phyloP scores from a whole-genome alignment of 2,329 filamentous ascomycete genomes.

The Colletotrichum spinosum region DNA sequence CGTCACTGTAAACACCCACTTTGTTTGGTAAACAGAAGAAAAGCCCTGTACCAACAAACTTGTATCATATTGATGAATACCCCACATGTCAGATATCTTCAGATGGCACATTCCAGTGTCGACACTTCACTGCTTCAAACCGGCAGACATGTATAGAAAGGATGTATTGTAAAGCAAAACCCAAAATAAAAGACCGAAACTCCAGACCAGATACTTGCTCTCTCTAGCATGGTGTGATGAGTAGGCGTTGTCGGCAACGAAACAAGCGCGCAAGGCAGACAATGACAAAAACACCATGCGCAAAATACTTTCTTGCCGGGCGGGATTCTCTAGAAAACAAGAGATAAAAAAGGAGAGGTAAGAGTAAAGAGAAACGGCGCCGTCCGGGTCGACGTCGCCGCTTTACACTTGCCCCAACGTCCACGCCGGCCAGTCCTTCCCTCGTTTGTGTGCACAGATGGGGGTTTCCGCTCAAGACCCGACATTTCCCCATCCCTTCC shows the following conservation, averaged over 20 bases:
- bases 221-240: conserved; percentile 43
- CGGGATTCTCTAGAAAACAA: not conserved
- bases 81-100: not conserved
- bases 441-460: not conserved
- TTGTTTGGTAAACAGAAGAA: conserved; percentile 32
- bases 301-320: conserved; percentile 22
- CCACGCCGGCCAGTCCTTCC: conserved; percentile 4
- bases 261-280: conserved; percentile 24
- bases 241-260: conserved; percentile 30
- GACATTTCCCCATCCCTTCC: not conserved
- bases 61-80: conserved; percentile 11
- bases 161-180: conserved; percentile 52
- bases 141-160: conserved; percentile 2
- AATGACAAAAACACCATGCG: conserved; percentile 20
- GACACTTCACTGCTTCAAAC: not conserved
- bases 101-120: not conserved
- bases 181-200: conserved; percentile 58
- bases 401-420: conserved; percentile 14
- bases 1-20: conserved; percentile 26
- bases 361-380: not conserved
- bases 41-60: not conserved
- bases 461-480: too few species aligned
- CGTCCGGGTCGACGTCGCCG: conserved; percentile 1
- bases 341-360: conserved; percentile 6
- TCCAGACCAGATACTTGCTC: conserved; percentile 60